phyloP scores from a whole-genome alignment of 352 stramenopile species.

The Pythium pyrilobum region DNA sequence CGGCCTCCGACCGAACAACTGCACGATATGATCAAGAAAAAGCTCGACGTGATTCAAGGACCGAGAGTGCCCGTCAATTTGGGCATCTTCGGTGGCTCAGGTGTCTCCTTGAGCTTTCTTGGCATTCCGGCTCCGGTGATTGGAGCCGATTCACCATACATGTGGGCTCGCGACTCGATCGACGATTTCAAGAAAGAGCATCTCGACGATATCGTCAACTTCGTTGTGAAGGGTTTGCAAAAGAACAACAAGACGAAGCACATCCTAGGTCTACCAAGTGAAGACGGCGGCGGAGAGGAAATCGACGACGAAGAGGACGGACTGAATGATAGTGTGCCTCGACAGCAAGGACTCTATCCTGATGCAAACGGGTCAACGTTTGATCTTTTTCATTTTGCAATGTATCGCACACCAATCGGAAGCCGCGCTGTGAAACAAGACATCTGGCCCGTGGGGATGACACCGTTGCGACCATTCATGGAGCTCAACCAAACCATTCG shows the following conservation, averaged over 20 bases:
- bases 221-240: conserved; percentile 34
- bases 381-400: conserved; percentile 69
- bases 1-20: conserved; percentile 28
- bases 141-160: conserved; percentile 64
- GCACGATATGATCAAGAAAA: conserved; percentile 41
- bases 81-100: conserved; percentile 48
- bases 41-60: conserved; percentile 48
- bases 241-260: background rate
- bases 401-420: conserved; percentile 31
- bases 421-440: background rate
- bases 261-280: background rate
- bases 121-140: conserved; percentile 45
- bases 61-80: conserved; percentile 50
- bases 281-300: background rate
- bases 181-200: conserved; percentile 48
- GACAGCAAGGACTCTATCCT: conserved; percentile 24
- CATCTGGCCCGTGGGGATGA: conserved; percentile 25
- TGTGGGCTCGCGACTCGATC: conserved; percentile 45
- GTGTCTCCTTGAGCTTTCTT: conserved; percentile 44
- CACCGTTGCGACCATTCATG: conserved; percentile 40
- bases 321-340: background rate
- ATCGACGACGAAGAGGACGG: background rate
- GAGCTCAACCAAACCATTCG: conserved; percentile 22
- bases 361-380: conserved; percentile 43
- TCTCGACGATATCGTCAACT: conserved; percentile 50